Conservation (phyloP, 306 rosid species). For the Neltuma alba region DNA sequence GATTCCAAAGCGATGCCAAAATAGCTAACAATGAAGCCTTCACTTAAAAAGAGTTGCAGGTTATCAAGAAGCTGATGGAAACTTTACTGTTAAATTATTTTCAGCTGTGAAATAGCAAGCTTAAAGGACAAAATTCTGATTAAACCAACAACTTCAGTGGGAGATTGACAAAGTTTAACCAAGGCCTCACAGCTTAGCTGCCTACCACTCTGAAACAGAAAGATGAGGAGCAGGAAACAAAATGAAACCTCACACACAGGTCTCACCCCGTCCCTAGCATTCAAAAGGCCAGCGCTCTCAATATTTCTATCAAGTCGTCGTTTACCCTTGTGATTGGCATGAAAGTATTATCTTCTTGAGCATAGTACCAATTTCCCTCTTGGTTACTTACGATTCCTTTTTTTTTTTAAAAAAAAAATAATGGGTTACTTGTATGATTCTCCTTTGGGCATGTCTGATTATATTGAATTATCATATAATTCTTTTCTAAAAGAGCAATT, state of each 20-base stretch:
- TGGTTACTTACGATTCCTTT: too few relatives aligned
- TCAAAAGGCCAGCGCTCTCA: background rate
- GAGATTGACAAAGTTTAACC: background rate
- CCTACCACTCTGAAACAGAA: background rate
- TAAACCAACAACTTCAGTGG: background rate
- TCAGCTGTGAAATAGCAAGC: background rate
- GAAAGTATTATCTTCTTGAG: too few relatives aligned
- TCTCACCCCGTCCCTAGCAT: background rate
- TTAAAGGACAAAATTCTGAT: background rate
- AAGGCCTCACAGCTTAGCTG: background rate
- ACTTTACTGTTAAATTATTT: background rate
- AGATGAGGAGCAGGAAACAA: background rate
- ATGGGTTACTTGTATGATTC: too few relatives aligned
- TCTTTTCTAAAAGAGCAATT: too few relatives aligned
- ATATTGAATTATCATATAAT: too few relatives aligned
- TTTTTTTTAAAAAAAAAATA: too few relatives aligned
- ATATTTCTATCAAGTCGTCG: too few relatives aligned
- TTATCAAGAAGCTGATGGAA: background rate
- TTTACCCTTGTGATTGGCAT: too few relatives aligned
- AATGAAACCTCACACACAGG: background rate
- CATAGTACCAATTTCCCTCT: too few relatives aligned
- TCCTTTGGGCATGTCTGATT: too few relatives aligned
- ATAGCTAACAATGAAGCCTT: background rate
- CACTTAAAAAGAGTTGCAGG: background rate
- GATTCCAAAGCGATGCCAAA: conserved; percentile 23